phyloP scores from a whole-genome alignment of 1,284 basidiomycete genomes.

The Pyrrhoderma noxium region DNA sequence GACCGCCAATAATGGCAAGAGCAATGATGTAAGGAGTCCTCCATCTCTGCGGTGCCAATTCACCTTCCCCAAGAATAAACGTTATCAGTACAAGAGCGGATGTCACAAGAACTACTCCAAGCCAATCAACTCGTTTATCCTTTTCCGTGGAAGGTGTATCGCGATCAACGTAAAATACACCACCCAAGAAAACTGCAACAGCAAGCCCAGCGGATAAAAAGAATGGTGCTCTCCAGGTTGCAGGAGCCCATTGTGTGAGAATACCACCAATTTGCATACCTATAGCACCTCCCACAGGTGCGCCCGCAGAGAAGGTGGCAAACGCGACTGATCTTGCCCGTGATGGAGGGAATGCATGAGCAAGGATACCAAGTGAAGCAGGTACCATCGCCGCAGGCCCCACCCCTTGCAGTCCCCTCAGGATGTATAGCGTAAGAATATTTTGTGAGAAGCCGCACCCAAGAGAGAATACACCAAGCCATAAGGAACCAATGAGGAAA shows the following conservation, averaged over 20 bases:
- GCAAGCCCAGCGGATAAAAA: conserved; percentile 49
- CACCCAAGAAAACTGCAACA: conserved; percentile 41
- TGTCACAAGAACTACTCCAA: conserved; percentile 72
- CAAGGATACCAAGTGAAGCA: conserved; percentile 72
- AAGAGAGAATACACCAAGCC: conserved; percentile 41
- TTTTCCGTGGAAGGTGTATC: conserved; percentile 29
- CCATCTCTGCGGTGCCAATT: conserved; percentile 67
- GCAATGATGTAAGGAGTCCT: conserved; percentile 59
- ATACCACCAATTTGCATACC: conserved; percentile 65
- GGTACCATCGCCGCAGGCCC: conserved; percentile 65
- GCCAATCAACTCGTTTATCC: conserved; percentile 72
- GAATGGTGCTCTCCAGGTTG: conserved; percentile 57
- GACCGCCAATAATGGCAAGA: conserved; percentile 55
- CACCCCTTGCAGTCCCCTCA: conserved; percentile 64
- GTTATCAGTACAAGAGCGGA: conserved; percentile 70
- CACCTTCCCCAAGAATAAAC: conserved; percentile 74
- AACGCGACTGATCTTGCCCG: conserved; percentile 65
- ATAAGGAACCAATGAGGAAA: conserved; percentile 48
- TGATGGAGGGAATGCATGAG: conserved; percentile 64
- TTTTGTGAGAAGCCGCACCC: conserved; percentile 44
- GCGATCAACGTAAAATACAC: conserved; percentile 45
- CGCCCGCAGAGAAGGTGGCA: conserved; percentile 72
- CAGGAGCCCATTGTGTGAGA: conserved; percentile 56
- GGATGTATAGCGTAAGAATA: conserved; percentile 46
- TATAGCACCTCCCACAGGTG: conserved; percentile 69